Percentiles rank a stretch among this genome's conserved stretches.
These are phyloP conservation scores for Sapria himalayana DNA, from an alignment of 345 rosid genomes.

Conservation along the genomic window DNA sequence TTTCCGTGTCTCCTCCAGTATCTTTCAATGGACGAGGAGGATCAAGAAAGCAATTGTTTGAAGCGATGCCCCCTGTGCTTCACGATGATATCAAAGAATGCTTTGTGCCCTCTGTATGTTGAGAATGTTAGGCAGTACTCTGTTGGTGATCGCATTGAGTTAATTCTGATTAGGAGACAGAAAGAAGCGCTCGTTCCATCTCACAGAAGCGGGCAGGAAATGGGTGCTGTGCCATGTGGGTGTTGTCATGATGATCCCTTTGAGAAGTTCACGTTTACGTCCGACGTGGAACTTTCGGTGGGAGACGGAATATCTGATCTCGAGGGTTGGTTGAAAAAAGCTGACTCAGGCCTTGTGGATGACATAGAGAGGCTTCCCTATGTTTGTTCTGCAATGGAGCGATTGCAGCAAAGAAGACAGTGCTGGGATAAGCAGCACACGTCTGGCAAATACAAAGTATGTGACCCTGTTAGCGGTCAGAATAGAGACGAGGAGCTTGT, in stretches of 20 bases:
- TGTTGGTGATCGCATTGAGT: constrained; percentile 49
- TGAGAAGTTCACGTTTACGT: constrained; percentile 58
- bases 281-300: constrained; percentile 65
- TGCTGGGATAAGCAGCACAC: constrained; percentile 54
- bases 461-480: constrained; percentile 8
- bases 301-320: constrained; percentile 73
- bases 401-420: constrained; percentile 46
- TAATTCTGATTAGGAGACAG: constrained; percentile 59
- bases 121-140: constrained; percentile 49
- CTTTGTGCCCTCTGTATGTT: constrained; percentile 47
- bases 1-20: constrained; percentile 77
- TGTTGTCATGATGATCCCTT: constrained; percentile 29
- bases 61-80: constrained; percentile 90
- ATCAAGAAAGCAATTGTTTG: constrained; percentile 36
- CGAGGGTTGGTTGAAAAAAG: constrained; percentile 68
- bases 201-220: constrained; percentile 18
- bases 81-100: constrained; percentile 66
- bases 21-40: constrained; percentile 50
- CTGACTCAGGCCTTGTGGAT: constrained; percentile 77
- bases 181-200: constrained; percentile 46
- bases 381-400: constrained; percentile 78
- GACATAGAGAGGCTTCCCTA: constrained; percentile 81
- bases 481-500: neutral
- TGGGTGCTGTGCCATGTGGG: constrained; percentile 4
- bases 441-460: constrained; percentile 10